Percentiles rank a stretch among this genome's conserved stretches.
phyloP scores from a whole-genome alignment of 768 basidiomycete species.

The Serendipita indica region DNA sequence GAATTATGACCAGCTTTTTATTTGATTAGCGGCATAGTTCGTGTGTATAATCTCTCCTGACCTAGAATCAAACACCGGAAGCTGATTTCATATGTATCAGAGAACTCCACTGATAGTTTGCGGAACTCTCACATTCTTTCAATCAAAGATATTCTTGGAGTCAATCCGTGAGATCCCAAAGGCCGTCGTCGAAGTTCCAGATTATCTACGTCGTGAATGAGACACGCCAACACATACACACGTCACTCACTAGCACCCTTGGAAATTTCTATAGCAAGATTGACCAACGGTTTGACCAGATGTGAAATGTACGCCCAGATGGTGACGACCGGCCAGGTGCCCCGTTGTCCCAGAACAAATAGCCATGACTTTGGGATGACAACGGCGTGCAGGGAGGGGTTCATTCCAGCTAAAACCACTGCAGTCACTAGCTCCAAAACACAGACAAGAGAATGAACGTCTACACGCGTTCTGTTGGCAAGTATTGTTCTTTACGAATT shows the following conservation, averaged over 20 bases:
- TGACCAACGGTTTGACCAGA: background rate
- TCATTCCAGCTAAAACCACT: background rate
- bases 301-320: background rate
- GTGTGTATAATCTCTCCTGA: background rate
- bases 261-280: background rate
- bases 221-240: background rate
- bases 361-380: conserved; percentile 4
- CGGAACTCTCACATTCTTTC: background rate
- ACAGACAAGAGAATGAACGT: background rate
- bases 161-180: background rate
- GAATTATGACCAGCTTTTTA: background rate
- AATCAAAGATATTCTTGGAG: background rate
- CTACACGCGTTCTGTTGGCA: background rate
- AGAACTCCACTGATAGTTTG: background rate
- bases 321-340: background rate
- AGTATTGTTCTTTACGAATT: background rate
- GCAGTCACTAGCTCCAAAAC: background rate
- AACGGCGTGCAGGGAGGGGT: background rate
- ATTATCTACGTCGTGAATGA: background rate
- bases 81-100: background rate
- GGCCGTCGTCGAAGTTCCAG: background rate
- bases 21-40: background rate
- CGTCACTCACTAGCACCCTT: background rate
- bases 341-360: background rate
- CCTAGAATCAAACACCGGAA: conserved; percentile 4